Evolutionary conservation across 2,329 filamentous ascomycete species (phyloP).

Genomic region (Passalora sequoiae): DNA sequence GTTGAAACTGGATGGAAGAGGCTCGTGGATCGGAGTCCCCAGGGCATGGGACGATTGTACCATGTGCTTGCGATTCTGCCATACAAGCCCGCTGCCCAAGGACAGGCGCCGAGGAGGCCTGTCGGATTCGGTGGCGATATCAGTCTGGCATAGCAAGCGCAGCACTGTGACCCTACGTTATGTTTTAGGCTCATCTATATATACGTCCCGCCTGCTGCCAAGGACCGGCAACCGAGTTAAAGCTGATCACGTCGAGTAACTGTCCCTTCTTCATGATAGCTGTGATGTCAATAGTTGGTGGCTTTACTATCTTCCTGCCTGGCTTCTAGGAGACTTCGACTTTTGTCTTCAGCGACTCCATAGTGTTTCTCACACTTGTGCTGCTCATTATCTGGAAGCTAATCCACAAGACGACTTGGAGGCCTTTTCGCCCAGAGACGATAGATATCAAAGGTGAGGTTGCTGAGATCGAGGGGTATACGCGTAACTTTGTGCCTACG

Average conservation of each 20-base stretch:
- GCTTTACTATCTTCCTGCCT: conserved; percentile 70
- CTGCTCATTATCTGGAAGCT: conserved; percentile 69
- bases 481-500: conserved; percentile 19
- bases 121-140: conserved; percentile 82
- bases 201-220: too few species aligned
- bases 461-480: conserved; percentile 51
- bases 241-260: too few species aligned
- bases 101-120: conserved; percentile 65
- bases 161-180: too few species aligned
- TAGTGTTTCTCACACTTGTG: conserved; percentile 64
- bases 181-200: too few species aligned
- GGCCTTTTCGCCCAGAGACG: conserved; percentile 47
- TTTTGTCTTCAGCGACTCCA: conserved; percentile 69
- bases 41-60: conserved; percentile 91
- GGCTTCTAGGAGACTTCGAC: conserved; percentile 59
- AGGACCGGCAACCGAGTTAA: too few species aligned
- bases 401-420: conserved; percentile 56
- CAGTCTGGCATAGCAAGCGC: too few species aligned
- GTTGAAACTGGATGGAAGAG: conserved; percentile 73
- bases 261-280: too few species aligned
- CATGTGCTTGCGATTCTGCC: conserved; percentile 89
- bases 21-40: conserved; percentile 73
- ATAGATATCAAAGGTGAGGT: conserved; percentile 60
- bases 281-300: conserved; percentile 70
- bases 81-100: conserved; percentile 48